Evolutionary conservation across 768 basidiomycete species (phyloP).

Genomic region (Galerina sulciceps): DNA sequence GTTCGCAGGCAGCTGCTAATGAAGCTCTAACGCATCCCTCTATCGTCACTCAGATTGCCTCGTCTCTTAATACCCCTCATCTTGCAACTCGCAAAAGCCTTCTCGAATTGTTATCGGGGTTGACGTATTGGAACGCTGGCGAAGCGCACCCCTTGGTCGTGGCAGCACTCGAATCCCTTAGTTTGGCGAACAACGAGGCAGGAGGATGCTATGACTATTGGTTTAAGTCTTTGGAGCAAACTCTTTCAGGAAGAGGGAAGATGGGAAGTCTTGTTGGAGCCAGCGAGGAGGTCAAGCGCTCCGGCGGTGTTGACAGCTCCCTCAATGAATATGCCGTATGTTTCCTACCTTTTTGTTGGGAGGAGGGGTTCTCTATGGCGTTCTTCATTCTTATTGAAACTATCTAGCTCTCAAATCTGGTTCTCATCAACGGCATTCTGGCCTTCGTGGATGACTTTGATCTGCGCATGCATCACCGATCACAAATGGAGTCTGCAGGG

Average conservation of each 20-base stretch:
- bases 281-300: slow-evolving; percentile 83
- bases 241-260: slow-evolving; percentile 82
- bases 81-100: slow-evolving; percentile 78
- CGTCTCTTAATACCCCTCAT: slow-evolving; percentile 81
- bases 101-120: slow-evolving; percentile 78
- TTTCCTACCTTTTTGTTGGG: too few species aligned
- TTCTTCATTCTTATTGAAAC: slow-evolving; percentile 7
- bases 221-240: slow-evolving; percentile 82
- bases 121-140: slow-evolving; percentile 67
- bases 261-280: slow-evolving; percentile 97
- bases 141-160: slow-evolving; percentile 71
- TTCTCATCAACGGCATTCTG: slow-evolving; percentile 74
- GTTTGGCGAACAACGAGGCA: slow-evolving; percentile 63
- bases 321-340: slow-evolving; percentile 88
- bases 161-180: slow-evolving; percentile 74
- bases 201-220: slow-evolving; percentile 80
- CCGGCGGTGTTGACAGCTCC: slow-evolving; percentile 65
- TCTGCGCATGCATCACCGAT: slow-evolving; percentile 82
- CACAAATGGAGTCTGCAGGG: slow-evolving; percentile 90
- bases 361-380: background rate
- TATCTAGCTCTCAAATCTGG: slow-evolving; percentile 68
- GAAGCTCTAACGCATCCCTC: slow-evolving; percentile 76
- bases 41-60: slow-evolving; percentile 79
- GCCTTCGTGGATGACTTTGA: slow-evolving; percentile 75
- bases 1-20: slow-evolving; percentile 58